These are phyloP conservation scores for Lanzia echinophila DNA, from an alignment of 2,329 filamentous ascomycete genomes.

Conservation along the genomic window DNA sequence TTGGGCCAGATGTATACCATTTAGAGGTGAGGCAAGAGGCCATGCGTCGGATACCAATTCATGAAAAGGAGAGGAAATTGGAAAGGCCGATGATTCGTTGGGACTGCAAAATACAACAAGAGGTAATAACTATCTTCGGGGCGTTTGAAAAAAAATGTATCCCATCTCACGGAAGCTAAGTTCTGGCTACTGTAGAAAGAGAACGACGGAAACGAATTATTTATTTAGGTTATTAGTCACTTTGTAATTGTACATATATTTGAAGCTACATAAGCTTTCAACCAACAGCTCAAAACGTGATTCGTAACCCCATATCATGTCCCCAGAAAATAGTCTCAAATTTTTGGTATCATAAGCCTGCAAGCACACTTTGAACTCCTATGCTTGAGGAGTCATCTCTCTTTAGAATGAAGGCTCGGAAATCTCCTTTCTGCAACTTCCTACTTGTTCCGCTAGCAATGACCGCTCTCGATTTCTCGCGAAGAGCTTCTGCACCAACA, in stretches of 20 bases:
- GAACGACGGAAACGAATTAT: too few species aligned
- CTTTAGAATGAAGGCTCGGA: conserved; percentile 77
- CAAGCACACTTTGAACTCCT: conserved; percentile 77
- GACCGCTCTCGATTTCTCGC: conserved; percentile 61
- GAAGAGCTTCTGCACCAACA: conserved; percentile 72
- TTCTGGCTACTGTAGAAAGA: too few species aligned
- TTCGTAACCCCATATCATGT: neutral
- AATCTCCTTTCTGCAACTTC: conserved; percentile 59
- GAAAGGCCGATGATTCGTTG: too few species aligned
- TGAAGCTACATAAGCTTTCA: neutral
- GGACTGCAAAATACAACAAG: too few species aligned
- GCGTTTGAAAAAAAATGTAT: too few species aligned
- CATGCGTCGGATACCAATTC: too few species aligned
- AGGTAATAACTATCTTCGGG: too few species aligned
- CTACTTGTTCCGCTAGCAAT: conserved; percentile 38
- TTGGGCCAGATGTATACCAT: too few species aligned
- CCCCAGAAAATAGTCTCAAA: conserved; percentile 5
- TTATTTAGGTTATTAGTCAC: neutral
- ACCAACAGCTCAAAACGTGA: neutral
- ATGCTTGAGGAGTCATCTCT: conserved; percentile 76
- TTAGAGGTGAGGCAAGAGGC: too few species aligned
- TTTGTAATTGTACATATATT: neutral
- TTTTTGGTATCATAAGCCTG: conserved; percentile 31
- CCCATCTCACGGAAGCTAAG: too few species aligned
- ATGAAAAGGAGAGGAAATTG: too few species aligned